Percentiles rank a stretch among this genome's conserved stretches.
Conservation (phyloP, 257 asterid genomes). For the Verbena officinalis region DNA sequence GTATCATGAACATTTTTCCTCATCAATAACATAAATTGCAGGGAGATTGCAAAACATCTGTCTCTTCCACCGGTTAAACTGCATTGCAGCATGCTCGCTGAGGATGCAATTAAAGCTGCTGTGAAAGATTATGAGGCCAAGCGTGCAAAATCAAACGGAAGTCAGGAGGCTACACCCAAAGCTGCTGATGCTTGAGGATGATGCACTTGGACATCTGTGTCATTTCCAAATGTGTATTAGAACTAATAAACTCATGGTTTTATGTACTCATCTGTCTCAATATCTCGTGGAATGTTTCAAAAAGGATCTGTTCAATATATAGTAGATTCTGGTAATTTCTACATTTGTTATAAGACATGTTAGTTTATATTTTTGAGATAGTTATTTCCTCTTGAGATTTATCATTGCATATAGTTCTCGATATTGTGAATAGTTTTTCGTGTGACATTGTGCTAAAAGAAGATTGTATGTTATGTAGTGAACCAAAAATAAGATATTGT, state of each 20-base stretch:
- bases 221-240: conserved; percentile 3
- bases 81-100: conserved; percentile 98
- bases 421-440: too few species aligned
- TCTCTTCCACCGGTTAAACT: conserved; percentile 95
- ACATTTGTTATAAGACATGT: conserved; percentile 2
- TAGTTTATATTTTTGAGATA: neutral
- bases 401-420: too few species aligned
- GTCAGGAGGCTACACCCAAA: conserved; percentile 39
- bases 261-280: neutral
- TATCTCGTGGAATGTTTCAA: neutral
- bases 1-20: neutral
- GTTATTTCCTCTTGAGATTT: conserved; percentile 5
- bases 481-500: too few species aligned
- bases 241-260: neutral
- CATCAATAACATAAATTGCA: conserved; percentile 31
- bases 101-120: conserved; percentile 93
- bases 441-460: too few species aligned
- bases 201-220: conserved; percentile 8
- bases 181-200: conserved; percentile 63
- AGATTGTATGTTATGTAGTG: too few species aligned
- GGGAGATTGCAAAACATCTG: conserved; percentile 93
- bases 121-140: conserved; percentile 77
- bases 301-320: neutral
- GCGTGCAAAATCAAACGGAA: conserved; percentile 41
- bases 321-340: conserved; percentile 6